These are phyloP conservation scores for Nectriaceae sp. DNA, from an alignment of 2,329 filamentous ascomycete genomes.

Conservation along the genomic window DNA sequence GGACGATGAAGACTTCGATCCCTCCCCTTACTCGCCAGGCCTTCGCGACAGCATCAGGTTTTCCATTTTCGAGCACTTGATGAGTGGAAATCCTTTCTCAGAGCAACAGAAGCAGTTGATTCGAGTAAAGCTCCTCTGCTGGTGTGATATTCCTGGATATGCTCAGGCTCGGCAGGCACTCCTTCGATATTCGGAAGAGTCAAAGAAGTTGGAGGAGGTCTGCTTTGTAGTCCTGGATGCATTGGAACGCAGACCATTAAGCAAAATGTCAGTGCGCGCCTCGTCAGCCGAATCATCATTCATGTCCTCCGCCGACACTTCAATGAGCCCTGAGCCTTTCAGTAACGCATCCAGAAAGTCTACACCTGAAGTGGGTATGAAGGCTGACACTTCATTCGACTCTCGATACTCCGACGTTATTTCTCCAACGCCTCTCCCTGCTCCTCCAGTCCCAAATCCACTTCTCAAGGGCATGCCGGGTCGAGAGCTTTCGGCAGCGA, in stretches of 20 bases:
- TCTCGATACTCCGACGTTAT: conserved; percentile 2
- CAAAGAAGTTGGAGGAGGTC: conserved; percentile 35
- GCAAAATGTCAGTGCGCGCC: conserved; percentile 2
- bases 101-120: conserved; percentile 25
- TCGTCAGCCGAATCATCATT: conserved; percentile 12
- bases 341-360: conserved; percentile 4
- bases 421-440: conserved; percentile 1
- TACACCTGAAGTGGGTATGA: conserved; percentile 11
- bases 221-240: conserved; percentile 28
- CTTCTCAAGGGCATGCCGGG: conserved; percentile 41
- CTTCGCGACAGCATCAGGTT: conserved; percentile 39
- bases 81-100: conserved; percentile 25
- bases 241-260: conserved; percentile 11
- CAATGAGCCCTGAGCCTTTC: conserved; percentile 8
- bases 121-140: conserved; percentile 33
- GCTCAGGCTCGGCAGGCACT: conserved; percentile 30
- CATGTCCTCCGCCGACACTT: conserved; percentile 9
- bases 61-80: conserved; percentile 36
- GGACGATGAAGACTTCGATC: conserved; percentile 23
- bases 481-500: conserved; percentile 39
- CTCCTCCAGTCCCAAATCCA: conserved; percentile 41
- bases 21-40: conserved; percentile 31
- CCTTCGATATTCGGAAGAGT: conserved; percentile 34
- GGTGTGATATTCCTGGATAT: conserved; percentile 36
- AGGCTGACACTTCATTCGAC: conserved; percentile 7